These are phyloP conservation scores for Podila clonocystis DNA, from an alignment of 192 early-diverging fungal genomes.

Conservation along the genomic window DNA sequence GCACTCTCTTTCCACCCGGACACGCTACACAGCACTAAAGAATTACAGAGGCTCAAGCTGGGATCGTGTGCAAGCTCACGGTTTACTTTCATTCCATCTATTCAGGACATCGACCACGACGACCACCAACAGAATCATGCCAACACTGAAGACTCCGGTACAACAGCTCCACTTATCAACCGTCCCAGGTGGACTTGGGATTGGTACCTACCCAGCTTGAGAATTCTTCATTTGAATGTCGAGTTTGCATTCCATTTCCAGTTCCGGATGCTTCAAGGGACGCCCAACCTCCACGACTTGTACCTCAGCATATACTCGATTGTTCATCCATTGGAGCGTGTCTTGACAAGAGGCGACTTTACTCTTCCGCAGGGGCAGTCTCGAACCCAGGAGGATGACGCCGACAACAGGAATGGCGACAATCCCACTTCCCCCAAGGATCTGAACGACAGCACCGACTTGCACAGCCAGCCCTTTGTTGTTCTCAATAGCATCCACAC, in stretches of 20 bases:
- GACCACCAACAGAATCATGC: too few species aligned
- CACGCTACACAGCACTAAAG: not conserved
- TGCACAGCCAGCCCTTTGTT: too few species aligned
- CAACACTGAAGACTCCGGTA: not conserved
- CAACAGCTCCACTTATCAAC: not conserved
- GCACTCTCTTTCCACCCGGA: constrained; percentile 1
- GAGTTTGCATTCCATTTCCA: constrained; percentile 1
- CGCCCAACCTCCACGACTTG: not conserved
- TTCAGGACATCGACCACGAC: not conserved
- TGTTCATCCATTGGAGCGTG: too few species aligned
- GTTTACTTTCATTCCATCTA: not conserved
- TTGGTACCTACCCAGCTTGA: constrained; percentile 2
- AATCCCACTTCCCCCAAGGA: too few species aligned
- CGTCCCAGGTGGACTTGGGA: constrained; percentile 5
- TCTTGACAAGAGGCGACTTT: too few species aligned
- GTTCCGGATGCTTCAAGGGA: not conserved
- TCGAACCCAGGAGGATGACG: too few species aligned
- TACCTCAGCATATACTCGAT: not conserved
- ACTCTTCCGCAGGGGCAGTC: too few species aligned
- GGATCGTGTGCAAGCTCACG: not conserved
- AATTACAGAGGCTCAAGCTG: not conserved
- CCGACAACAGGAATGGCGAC: too few species aligned
- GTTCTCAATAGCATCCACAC: too few species aligned
- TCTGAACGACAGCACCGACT: too few species aligned
- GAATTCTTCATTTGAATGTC: not conserved